phyloP scores from a whole-genome alignment of 495 filamentous ascomycete genomes.

The Tuber brumale region DNA sequence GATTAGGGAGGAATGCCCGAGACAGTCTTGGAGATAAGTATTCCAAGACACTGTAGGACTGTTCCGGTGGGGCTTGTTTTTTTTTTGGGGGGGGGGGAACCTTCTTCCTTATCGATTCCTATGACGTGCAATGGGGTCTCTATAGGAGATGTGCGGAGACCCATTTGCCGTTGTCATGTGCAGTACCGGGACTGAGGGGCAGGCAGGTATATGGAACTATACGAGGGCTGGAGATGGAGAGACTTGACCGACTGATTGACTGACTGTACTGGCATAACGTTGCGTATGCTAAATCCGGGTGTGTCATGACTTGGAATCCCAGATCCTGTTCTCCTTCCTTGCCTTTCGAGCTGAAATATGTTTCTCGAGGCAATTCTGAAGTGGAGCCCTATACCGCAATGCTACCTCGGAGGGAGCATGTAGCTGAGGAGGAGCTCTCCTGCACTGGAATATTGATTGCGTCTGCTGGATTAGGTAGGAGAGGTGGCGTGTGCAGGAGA shows the following conservation, averaged over 20 bases:
- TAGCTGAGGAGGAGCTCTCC: not conserved
- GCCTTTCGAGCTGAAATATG: not conserved
- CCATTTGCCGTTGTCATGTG: not conserved
- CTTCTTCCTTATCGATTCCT: not conserved
- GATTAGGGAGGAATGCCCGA: not conserved
- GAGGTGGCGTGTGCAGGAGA: too few species aligned
- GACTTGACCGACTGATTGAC: not conserved
- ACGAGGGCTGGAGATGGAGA: not conserved
- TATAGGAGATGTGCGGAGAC: too few species aligned
- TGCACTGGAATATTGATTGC: not conserved
- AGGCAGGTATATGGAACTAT: not conserved
- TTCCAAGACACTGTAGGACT: not conserved
- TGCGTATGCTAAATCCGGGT: not conserved
- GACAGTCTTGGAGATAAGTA: not conserved
- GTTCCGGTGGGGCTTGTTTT: not conserved
- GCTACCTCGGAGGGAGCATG: not conserved
- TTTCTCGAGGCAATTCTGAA: not conserved
- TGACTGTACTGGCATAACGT: not conserved
- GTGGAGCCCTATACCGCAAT: not conserved
- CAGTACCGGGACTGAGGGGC: too few species aligned
- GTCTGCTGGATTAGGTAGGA: not conserved
- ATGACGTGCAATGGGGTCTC: too few species aligned
- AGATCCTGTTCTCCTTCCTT: not conserved
- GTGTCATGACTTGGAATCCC: not conserved
- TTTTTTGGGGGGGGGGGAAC: too few species aligned